Percentiles rank a stretch among this genome's conserved stretches.
Conservation (phyloP, 371 early-diverging fungal species). For the Mucor mucedo region DNA sequence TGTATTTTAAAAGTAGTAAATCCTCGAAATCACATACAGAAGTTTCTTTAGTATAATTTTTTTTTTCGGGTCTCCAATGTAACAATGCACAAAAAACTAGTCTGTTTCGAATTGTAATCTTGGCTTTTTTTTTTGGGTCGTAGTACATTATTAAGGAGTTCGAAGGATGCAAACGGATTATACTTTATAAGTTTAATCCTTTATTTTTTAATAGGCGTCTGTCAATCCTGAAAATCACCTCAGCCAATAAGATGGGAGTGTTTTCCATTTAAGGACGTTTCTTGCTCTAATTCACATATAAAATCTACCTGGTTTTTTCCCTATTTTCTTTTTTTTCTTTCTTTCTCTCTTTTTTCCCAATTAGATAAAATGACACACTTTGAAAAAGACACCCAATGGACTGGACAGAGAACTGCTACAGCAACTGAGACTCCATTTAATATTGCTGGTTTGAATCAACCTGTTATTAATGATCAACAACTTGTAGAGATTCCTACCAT, state of each 20-base stretch:
- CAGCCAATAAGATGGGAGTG: not conserved
- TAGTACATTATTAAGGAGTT: not conserved
- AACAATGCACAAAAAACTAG: constrained; percentile 1
- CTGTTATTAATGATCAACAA: constrained; percentile 17
- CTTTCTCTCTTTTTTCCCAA: not conserved
- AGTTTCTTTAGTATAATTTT: not conserved
- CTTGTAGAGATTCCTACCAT: constrained; percentile 21
- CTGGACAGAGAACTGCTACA: constrained; percentile 4
- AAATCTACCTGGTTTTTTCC: not conserved
- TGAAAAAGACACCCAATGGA: not conserved
- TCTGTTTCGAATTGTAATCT: not conserved
- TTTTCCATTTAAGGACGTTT: constrained; percentile 1
- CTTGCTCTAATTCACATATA: not conserved
- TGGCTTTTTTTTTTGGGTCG: not conserved
- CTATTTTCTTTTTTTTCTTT: not conserved
- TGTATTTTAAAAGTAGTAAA: too few relatives aligned
- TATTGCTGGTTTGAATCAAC: constrained; percentile 19
- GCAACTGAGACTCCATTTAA: constrained; percentile 4
- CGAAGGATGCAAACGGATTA: not conserved
- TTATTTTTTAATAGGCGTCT: not conserved
- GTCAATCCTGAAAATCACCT: constrained; percentile 1
- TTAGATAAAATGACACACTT: not conserved
- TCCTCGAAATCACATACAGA: not conserved
- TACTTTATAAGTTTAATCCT: not conserved
- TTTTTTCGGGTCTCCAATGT: not conserved